Percentiles rank a stretch among this genome's conserved stretches.
Conservation (phyloP, 2,329 filamentous ascomycete genomes). For the Calonectria pseudoturangicola region DNA sequence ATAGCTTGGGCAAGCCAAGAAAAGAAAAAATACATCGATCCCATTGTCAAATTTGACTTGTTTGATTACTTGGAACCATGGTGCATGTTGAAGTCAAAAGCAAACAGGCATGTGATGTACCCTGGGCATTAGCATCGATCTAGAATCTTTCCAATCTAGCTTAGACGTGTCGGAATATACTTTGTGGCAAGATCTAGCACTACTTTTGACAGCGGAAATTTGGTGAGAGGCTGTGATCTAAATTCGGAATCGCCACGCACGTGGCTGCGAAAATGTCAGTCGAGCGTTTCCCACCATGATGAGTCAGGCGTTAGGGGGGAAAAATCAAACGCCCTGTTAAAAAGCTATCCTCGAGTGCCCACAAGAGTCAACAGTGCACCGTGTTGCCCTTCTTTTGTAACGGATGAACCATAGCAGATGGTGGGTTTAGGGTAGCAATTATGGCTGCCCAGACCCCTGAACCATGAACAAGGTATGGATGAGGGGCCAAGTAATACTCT, state of each 20-base stretch:
- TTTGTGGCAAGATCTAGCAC: background rate
- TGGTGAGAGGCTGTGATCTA: background rate
- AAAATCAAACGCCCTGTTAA: background rate
- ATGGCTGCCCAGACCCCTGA: background rate
- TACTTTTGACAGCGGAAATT: background rate
- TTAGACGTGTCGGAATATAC: background rate
- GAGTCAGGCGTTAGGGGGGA: background rate
- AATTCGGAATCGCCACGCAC: background rate
- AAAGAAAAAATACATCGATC: background rate
- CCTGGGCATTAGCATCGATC: background rate
- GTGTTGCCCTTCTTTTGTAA: too few relatives aligned
- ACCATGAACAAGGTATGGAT: background rate
- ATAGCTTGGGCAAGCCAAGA: background rate
- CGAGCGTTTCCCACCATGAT: background rate
- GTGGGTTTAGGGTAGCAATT: constrained; percentile 27
- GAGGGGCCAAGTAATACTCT: too few relatives aligned
- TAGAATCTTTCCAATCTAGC: constrained; percentile 4
- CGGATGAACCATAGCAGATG: too few relatives aligned
- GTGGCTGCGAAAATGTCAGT: background rate
- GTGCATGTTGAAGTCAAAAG: background rate
- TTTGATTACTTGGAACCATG: background rate
- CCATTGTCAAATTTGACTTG: background rate
- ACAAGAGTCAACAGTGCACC: too few relatives aligned
- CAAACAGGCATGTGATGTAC: constrained; percentile 11
- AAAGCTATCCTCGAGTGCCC: background rate